Evolutionary conservation across 225 moss, liverwort and hornwort genomes (phyloP), one percentile per base, ranked within the genome.

Genomic region (Bryum argenteum): DNA sequence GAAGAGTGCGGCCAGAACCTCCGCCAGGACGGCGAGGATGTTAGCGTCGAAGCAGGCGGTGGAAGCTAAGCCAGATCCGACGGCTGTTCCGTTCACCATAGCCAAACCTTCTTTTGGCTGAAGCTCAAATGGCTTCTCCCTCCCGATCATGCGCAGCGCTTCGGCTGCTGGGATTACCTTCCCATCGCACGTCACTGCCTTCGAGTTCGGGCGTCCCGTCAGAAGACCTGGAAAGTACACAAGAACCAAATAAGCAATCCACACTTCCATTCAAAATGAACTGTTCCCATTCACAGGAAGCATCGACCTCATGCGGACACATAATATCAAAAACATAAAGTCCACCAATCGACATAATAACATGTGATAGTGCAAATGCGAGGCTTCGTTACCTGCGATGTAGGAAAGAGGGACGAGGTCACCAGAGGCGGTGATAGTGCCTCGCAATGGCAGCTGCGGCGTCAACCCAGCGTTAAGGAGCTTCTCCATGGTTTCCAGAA

Each of bases 81-180:
- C 91, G 1, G 89, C 87, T 4, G 91, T 91, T 1, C 91, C 91
- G 28, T 91, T 91, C 43, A 91, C 91, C 54, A 91, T 67, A 6
- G 89, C 91, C 39, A 91, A 77, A 2, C 91, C 91, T 28, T 91
- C 91, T 76, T 91, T 91, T 0, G 89, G 92, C 66, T 86, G 82
- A 10, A 90, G 67, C 21, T 88, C 86, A 50, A 92, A 90, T 5
- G 92, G 84, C 62, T 83, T 66, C 5, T 82, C 58, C 5, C 81
- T 77, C 4, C 90, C 90, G 2, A 86, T 88, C 55, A 83, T 54
- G 47, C 77, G 79, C 54, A 92, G 42, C 12, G 90, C 92, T 44
- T 92, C 92, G 4, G 15, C 58, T 2, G 78, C 90, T 4, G 86
- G 51, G 3, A 92, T 43, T 6, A 28, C 58, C 71, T 70, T 73